phyloP scores from a whole-genome alignment of 108 stramenopile genomes.

The Cyclostephanos tholiformis region DNA sequence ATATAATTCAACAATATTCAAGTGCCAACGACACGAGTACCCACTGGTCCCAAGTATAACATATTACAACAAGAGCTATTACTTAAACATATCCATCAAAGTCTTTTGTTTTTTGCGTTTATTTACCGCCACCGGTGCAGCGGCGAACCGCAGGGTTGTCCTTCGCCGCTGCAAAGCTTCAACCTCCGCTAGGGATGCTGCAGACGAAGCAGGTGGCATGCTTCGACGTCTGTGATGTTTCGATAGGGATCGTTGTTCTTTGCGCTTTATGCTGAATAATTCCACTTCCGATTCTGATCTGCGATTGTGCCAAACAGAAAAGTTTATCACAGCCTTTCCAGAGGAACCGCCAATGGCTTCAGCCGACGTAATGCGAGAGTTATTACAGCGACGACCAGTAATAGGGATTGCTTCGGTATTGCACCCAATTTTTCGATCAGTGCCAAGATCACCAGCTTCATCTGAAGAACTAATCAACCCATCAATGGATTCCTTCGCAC shows the following conservation, averaged over 20 bases:
- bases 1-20: not conserved
- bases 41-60: not conserved
- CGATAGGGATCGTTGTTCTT: constrained; percentile 3
- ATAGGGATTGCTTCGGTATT: not conserved
- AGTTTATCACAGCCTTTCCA: not conserved
- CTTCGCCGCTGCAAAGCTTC: constrained; percentile 9
- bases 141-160: constrained; percentile 27
- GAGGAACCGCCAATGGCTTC: constrained; percentile 32
- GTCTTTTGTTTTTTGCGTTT: constrained; percentile 36
- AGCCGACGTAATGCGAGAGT: constrained; percentile 11
- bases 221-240: not conserved
- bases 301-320: constrained; percentile 18
- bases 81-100: constrained; percentile 28
- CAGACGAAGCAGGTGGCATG: not conserved
- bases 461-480: constrained; percentile 12
- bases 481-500: constrained; percentile 19
- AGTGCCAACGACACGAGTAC: not conserved
- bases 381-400: not conserved
- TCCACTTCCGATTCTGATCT: constrained; percentile 16
- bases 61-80: not conserved
- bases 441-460: not conserved
- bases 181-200: not conserved
- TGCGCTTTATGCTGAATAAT: constrained; percentile 4
- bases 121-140: constrained; percentile 27
- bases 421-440: not conserved